These are phyloP conservation scores for Skeletonema menzelii DNA, from an alignment of 108 stramenopile genomes.

Conservation along the genomic window DNA sequence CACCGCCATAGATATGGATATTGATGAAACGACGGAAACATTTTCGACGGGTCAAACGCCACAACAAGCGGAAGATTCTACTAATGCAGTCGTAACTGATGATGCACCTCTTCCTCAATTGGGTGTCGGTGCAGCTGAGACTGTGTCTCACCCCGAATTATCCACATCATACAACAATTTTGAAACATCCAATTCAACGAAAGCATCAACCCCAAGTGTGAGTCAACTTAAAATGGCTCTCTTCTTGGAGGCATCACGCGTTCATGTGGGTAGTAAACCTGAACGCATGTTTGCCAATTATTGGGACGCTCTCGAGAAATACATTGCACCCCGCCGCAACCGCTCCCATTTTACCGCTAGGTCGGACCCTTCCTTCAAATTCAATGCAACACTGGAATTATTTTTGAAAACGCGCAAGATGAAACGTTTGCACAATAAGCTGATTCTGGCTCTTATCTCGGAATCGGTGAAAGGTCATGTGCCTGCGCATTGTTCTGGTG, in stretches of 20 bases:
- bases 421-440: slow-evolving; percentile 73
- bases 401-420: slow-evolving; percentile 69
- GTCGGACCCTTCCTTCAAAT: not conserved
- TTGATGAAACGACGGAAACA: too few relatives aligned
- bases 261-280: slow-evolving; percentile 44
- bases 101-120: too few relatives aligned
- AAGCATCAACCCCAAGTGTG: not conserved
- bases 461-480: not conserved
- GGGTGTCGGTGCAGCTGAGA: too few relatives aligned
- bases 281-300: slow-evolving; percentile 70
- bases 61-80: too few relatives aligned
- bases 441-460: slow-evolving; percentile 40
- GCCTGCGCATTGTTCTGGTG: not conserved
- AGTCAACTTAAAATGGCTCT: slow-evolving; percentile 37
- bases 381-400: slow-evolving; percentile 39
- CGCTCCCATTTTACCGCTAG: not conserved
- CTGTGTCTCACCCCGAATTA: not conserved
- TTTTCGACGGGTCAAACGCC: too few relatives aligned
- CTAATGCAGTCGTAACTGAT: too few relatives aligned
- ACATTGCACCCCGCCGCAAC: not conserved
- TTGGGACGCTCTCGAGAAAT: slow-evolving; percentile 61
- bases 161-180: not conserved
- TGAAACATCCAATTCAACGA: not conserved
- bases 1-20: too few relatives aligned
- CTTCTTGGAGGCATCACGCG: slow-evolving; percentile 35